phyloP scores from a whole-genome alignment of 179 eudicot species.

The Silene noctiflora region DNA sequence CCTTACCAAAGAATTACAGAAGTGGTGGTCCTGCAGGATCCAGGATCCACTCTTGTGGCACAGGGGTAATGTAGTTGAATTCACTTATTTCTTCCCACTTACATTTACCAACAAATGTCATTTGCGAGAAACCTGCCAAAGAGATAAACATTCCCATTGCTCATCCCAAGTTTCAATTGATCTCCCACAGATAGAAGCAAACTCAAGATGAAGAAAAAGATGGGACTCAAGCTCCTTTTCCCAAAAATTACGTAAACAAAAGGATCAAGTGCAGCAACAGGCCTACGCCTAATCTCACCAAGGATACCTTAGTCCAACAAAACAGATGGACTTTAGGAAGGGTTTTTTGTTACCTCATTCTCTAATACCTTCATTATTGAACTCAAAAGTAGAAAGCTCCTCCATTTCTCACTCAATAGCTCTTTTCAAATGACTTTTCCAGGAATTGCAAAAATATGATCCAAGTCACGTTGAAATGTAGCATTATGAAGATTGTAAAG shows the following conservation, averaged over 20 bases:
- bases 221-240: background rate
- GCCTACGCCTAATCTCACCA: background rate
- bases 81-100: background rate
- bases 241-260: too few relatives aligned
- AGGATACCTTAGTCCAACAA: background rate
- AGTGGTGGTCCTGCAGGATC: background rate
- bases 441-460: background rate
- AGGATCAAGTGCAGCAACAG: background rate
- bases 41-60: background rate
- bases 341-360: too few relatives aligned
- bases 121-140: background rate
- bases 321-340: too few relatives aligned
- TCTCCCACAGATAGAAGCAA: background rate
- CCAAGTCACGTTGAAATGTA: background rate
- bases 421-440: background rate
- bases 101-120: background rate
- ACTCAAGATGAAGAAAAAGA: background rate
- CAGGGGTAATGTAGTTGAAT: background rate
- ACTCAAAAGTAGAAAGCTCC: too few relatives aligned
- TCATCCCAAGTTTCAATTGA: background rate
- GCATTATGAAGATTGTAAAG: background rate
- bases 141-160: background rate
- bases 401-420: background rate
- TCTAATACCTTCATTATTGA: too few relatives aligned
- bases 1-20: background rate